These are phyloP conservation scores for Tremellales sp. DNA, from an alignment of 1,284 basidiomycete species.

Conservation along the genomic window DNA sequence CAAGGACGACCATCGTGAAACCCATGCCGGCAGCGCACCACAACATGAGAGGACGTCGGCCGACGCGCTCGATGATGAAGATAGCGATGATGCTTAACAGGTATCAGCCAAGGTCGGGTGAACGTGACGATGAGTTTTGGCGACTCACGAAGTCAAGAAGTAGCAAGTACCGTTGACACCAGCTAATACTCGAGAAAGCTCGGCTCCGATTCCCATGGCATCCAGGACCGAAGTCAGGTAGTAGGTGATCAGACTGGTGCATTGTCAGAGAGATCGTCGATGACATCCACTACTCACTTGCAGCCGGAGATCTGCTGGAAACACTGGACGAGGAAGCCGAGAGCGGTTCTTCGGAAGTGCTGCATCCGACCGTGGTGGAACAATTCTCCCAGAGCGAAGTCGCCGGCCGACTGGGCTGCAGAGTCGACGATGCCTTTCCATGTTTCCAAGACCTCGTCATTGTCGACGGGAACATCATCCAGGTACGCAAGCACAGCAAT, in stretches of 20 bases:
- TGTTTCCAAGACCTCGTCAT: conserved; percentile 23
- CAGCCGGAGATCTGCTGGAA: conserved; percentile 51
- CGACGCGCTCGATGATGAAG: conserved; percentile 35
- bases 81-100: conserved; percentile 36
- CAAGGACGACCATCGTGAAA: conserved; percentile 37
- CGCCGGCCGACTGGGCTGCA: conserved; percentile 10
- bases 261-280: conserved; percentile 3
- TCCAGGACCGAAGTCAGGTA: conserved; percentile 36
- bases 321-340: conserved; percentile 45
- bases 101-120: background rate
- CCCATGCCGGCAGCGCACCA: conserved; percentile 28
- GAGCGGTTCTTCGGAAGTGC: conserved; percentile 49
- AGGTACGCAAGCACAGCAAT: conserved; percentile 48
- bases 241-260: conserved; percentile 33
- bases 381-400: conserved; percentile 25
- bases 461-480: conserved; percentile 22
- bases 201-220: conserved; percentile 26
- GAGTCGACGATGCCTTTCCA: conserved; percentile 31
- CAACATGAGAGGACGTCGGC: conserved; percentile 42
- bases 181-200: conserved; percentile 35
- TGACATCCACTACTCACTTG: conserved; percentile 22
- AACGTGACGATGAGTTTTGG: conserved; percentile 5
- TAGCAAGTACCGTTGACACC: conserved; percentile 47
- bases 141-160: conserved; percentile 43
- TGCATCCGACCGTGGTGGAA: conserved; percentile 47